Base-by-base conservation (phyloP, 106 monocot genomes). In the Ottelia alismoides region DNA sequence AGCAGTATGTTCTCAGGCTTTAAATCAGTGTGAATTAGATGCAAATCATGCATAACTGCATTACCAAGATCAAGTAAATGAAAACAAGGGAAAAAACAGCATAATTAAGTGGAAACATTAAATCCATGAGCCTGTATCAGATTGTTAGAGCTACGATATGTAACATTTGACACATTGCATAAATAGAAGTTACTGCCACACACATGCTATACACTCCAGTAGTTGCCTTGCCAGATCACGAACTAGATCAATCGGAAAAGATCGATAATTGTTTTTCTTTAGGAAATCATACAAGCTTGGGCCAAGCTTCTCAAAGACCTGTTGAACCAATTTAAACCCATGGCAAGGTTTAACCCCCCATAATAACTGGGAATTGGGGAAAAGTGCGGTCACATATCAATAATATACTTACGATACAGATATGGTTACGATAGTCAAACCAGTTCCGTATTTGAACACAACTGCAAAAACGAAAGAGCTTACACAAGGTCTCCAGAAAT, bases 381-480 rank as follows among this genome's bases (percentile, higher is more conserved):
- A n/a, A n/a, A n/a, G n/a, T n/a, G n/a, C n/a, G n/a, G n/a, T n/a
- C n/a, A n/a, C n/a, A 46, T 77, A 78, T 43, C 40, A 43, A 43
- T 43, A n/a, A n/a, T 62, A 66, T 81, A 92, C 91, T 92, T 92
- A 92, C 91, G 73, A 92, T 92, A 92, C 91, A 85, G 61, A 91
- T 85, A 91, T 91, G 92, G 82, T 85, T 92, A 85, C 92, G 92
- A 85, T 92, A 92, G 85, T 92, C 92, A 85, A 92, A 92, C 92
- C 92, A 92, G 92, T 92, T 82, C 92, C 92, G 58, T 73, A 85
- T 78, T 85, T 92, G 85, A 46, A 92, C 92, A 92, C 81, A 92
- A 92, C 92, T 92, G 92, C 92, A 92, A 92, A 92, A 68, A 53
- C 44, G 23, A 73, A 56, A 60, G 11, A 53, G 66, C 60, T 56